Percentiles rank a stretch among this genome's conserved stretches.
phyloP scores from a whole-genome alignment of 108 stramenopile species.

The Skeletonema tropicum region DNA sequence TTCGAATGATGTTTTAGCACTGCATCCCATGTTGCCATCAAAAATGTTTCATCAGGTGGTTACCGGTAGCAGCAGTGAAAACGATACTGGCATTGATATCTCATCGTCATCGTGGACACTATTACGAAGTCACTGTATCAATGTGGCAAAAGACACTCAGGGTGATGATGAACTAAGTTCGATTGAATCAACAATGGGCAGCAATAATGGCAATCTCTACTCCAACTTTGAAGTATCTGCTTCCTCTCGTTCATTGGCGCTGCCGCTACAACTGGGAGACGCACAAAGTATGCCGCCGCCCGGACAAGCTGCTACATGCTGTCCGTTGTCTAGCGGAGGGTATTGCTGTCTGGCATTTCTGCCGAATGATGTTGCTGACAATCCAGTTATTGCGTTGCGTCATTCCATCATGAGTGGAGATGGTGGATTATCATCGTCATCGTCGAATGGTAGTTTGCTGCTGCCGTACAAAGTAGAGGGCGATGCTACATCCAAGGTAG shows the following conservation, averaged over 20 bases:
- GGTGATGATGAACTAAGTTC: background rate
- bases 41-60: slow-evolving; percentile 44
- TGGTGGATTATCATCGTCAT: background rate
- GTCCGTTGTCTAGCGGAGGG: slow-evolving; percentile 45
- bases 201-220: background rate
- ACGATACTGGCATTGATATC: background rate
- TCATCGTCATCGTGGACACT: slow-evolving; percentile 31
- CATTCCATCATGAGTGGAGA: slow-evolving; percentile 22
- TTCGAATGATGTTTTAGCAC: slow-evolving; percentile 40
- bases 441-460: background rate
- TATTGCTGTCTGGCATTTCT: slow-evolving; percentile 48
- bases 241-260: background rate
- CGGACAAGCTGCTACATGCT: slow-evolving; percentile 22
- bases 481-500: background rate
- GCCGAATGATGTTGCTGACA: background rate
- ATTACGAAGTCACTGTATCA: slow-evolving; percentile 36
- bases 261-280: background rate
- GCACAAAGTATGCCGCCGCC: background rate
- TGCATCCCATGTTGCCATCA: slow-evolving; percentile 34
- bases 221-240: background rate
- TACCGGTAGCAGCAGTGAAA: background rate
- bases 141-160: slow-evolving; percentile 16
- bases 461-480: slow-evolving; percentile 30
- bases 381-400: slow-evolving; percentile 45
- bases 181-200: background rate